These are phyloP conservation scores for Penicillium cataractarum DNA, from an alignment of 495 filamentous ascomycete species.

Conservation along the genomic window DNA sequence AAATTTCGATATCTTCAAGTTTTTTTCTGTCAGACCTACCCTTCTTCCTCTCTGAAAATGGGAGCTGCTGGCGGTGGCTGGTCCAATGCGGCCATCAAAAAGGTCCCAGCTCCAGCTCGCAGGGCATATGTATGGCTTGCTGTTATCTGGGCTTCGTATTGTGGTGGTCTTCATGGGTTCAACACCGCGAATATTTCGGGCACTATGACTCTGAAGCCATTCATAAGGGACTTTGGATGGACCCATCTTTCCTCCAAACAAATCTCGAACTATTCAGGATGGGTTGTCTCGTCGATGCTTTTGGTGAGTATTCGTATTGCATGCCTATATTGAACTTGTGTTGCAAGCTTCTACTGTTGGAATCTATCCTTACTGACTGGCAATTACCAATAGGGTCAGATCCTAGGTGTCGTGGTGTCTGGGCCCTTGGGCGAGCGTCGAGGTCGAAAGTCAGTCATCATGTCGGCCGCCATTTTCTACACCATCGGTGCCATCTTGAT, in stretches of 20 bases:
- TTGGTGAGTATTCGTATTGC: conserved; percentile 15
- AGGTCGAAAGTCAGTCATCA: conserved; percentile 27
- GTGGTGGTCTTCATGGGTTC: conserved; percentile 29
- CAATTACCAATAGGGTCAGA: conserved; percentile 6
- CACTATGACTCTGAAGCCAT: conserved; percentile 28
- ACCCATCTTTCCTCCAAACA: conserved; percentile 9
- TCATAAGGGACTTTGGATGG: conserved; percentile 26
- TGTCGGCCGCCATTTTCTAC: conserved; percentile 25
- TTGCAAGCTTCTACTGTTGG: not conserved
- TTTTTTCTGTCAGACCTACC: no score
- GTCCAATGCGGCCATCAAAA: conserved; percentile 11
- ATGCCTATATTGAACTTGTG: no score
- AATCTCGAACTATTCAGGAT: conserved; percentile 27
- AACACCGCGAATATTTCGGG: conserved; percentile 36
- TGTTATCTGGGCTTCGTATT: conserved; percentile 30
- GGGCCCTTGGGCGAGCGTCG: conserved; percentile 14
- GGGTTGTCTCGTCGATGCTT: conserved; percentile 31
- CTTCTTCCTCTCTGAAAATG: conserved; percentile 1
- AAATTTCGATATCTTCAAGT: not conserved
- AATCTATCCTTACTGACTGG: not conserved
- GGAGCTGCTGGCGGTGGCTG: conserved; percentile 14
- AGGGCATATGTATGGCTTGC: conserved; percentile 28
- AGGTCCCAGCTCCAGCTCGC: conserved; percentile 19
- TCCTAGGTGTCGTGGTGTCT: conserved; percentile 5
- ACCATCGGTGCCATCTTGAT: conserved; percentile 29